Evolutionary conservation across 495 filamentous ascomycete species (phyloP).

Genomic region (Podospora didyma): DNA sequence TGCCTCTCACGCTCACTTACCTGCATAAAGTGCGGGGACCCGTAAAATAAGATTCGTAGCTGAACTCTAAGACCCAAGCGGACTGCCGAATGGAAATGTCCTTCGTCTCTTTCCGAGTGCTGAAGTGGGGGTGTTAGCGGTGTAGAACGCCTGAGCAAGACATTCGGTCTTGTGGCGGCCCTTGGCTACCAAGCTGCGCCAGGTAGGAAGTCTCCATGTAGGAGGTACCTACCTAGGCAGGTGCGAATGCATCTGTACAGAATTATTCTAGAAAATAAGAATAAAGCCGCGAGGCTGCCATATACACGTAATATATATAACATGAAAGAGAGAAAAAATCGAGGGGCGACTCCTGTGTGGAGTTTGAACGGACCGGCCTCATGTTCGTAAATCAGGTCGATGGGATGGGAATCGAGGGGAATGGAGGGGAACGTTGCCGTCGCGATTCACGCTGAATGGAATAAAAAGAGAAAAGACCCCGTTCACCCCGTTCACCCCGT

Average conservation of each 20-base stretch:
- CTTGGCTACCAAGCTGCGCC: no score
- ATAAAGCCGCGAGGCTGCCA: no score
- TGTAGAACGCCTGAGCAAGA: no score
- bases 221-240: no score
- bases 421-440: conserved; percentile 4
- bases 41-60: not conserved
- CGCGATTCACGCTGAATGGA: conserved; percentile 5
- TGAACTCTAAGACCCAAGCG: not conserved
- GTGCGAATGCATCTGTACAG: no score
- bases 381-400: not conserved
- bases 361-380: not conserved
- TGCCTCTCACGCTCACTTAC: not conserved
- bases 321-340: no score
- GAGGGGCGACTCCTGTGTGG: not conserved
- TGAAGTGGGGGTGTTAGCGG: not conserved
- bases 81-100: not conserved
- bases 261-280: no score
- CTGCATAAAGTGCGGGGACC: not conserved
- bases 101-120: not conserved
- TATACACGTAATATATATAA: no score
- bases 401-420: not conserved
- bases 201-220: no score
- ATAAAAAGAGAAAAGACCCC: no score
- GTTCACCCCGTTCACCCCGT: no score
- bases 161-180: no score